These are phyloP conservation scores for Lanmaoa rubissima DNA, from an alignment of 768 basidiomycete species.

Conservation along the genomic window DNA sequence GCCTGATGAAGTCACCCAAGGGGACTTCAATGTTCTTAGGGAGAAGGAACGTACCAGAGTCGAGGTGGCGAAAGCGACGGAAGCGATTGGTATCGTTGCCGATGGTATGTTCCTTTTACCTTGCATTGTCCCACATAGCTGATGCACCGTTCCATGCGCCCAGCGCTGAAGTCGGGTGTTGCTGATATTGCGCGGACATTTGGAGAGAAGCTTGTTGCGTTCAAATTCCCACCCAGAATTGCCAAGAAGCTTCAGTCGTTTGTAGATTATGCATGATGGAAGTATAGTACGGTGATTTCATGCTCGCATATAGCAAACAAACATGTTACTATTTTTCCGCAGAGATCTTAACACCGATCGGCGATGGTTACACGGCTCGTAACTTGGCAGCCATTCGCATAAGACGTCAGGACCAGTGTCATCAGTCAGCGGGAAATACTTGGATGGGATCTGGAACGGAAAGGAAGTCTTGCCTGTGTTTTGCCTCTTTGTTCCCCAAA, in stretches of 20 bases:
- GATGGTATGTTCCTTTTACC: slow-evolving; percentile 47
- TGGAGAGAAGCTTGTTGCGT: slow-evolving; percentile 69
- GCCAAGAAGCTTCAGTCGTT: slow-evolving; percentile 70
- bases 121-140: background rate
- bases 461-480: background rate
- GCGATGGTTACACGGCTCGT: too few species aligned
- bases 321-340: background rate
- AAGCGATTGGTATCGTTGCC: slow-evolving; percentile 49
- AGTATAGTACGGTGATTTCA: background rate
- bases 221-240: slow-evolving; percentile 71
- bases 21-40: slow-evolving; percentile 34
- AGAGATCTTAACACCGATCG: background rate
- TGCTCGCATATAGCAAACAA: background rate
- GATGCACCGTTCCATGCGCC: background rate
- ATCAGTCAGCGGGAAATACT: too few species aligned
- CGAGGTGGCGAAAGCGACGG: slow-evolving; percentile 57
- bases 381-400: background rate
- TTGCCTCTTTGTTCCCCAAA: background rate
- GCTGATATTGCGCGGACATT: slow-evolving; percentile 69
- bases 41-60: slow-evolving; percentile 39
- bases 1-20: slow-evolving; percentile 30
- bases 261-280: slow-evolving; percentile 54
- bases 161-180: slow-evolving; percentile 63
- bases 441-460: background rate
- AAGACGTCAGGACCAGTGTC: background rate